These are phyloP conservation scores for Globisporangium sylvaticum DNA, from an alignment of 352 stramenopile species.

Conservation along the genomic window DNA sequence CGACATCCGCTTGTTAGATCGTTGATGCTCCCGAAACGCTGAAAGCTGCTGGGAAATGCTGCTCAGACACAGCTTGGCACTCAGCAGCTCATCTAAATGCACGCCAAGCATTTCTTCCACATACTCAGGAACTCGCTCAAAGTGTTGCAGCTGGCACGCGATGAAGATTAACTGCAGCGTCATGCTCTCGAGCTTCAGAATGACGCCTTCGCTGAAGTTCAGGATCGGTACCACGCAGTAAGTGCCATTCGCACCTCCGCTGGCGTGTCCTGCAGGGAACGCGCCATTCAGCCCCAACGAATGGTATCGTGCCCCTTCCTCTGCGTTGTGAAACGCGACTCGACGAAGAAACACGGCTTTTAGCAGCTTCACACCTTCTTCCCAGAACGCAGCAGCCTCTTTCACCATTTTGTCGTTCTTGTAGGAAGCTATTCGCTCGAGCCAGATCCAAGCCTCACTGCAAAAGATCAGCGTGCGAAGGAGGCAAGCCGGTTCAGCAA, in stretches of 20 bases:
- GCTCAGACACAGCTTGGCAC: conserved; percentile 66
- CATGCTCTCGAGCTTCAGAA: conserved; percentile 58
- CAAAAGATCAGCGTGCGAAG: conserved; percentile 58
- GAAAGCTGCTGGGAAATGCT: conserved; percentile 70
- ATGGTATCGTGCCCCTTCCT: conserved; percentile 4
- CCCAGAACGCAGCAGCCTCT: conserved; percentile 72
- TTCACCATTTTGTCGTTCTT: conserved; percentile 77
- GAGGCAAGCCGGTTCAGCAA: conserved; percentile 52
- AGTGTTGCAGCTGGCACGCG: conserved; percentile 76
- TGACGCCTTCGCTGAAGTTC: conserved; percentile 80
- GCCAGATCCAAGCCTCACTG: conserved; percentile 73
- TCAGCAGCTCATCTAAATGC: conserved; percentile 76
- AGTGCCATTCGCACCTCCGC: conserved; percentile 22
- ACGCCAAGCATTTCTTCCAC: conserved; percentile 58
- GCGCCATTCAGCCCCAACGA: not conserved
- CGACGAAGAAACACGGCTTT: conserved; percentile 77
- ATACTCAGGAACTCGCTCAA: conserved; percentile 71
- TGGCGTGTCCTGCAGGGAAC: not conserved
- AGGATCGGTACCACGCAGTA: conserved; percentile 78
- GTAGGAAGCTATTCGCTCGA: conserved; percentile 70
- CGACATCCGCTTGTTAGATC: conserved; percentile 10
- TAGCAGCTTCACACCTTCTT: conserved; percentile 70
- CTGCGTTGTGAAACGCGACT: conserved; percentile 56
- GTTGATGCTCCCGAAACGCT: conserved; percentile 60
- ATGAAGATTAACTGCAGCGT: conserved; percentile 67